phyloP scores from a whole-genome alignment of 139 green algal genomes.

The Spirogloea muscicola region DNA sequence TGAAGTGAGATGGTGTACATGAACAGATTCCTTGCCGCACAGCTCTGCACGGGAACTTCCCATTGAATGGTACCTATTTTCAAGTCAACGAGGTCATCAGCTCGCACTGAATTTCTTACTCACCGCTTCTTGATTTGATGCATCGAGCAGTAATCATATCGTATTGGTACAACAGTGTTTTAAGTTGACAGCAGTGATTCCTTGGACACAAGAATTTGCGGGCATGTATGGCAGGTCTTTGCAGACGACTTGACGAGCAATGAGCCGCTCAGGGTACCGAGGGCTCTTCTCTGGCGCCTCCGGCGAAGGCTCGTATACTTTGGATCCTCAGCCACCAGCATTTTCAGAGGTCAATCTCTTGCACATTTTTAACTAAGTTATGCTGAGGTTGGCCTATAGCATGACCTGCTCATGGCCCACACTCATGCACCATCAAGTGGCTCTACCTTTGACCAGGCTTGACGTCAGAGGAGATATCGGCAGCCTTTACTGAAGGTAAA shows the following conservation, averaged over 20 bases:
- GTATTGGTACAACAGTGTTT: too few species aligned
- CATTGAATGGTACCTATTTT: constrained; percentile 83
- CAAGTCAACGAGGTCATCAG: constrained; percentile 58
- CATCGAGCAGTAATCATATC: too few species aligned
- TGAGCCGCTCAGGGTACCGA: constrained; percentile 43
- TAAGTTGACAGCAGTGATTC: background rate
- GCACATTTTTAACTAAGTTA: too few species aligned
- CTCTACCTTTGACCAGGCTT: background rate
- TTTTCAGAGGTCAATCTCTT: constrained; percentile 1
- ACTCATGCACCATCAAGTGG: background rate
- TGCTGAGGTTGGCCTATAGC: too few species aligned
- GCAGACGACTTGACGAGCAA: constrained; percentile 47
- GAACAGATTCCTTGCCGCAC: constrained; percentile 47
- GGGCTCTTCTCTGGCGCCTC: constrained; percentile 19
- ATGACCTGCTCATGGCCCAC: too few species aligned
- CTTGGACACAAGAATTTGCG: background rate
- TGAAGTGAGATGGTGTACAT: too few species aligned
- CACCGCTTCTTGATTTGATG: too few species aligned
- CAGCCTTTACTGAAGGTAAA: too few species aligned
- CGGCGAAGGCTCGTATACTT: constrained; percentile 15
- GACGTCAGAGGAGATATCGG: too few species aligned
- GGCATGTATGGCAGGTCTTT: constrained; percentile 65
- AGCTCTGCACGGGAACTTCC: constrained; percentile 63
- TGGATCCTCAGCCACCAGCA: constrained; percentile 14
- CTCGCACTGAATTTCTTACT: too few species aligned